Base-by-base conservation (phyloP, 2,329 filamentous ascomycete genomes). In the Ophiostoma ips region DNA sequence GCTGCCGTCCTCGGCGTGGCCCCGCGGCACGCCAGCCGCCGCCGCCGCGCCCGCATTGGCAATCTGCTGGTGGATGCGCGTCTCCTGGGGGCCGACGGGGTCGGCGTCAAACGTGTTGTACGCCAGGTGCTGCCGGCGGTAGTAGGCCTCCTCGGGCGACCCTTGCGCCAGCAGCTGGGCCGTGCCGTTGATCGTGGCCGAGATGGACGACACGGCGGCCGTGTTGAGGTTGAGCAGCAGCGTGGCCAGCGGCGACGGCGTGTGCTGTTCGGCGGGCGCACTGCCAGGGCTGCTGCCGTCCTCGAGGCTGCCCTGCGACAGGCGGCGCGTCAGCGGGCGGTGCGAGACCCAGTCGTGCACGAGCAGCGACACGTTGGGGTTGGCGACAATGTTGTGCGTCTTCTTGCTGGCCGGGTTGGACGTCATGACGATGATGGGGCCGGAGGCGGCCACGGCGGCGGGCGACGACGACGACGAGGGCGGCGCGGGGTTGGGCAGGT, bases 341-440 rank as follows among this genome's bases (percentile, higher is more conserved):
- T 94, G 87, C 1, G 87, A 94, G 52, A 95, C 84, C 92, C 76
- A 98, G 68, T 96, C 92, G 68, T 98, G 92, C 7, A 96, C 92
- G n/a, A 96, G 78, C 12, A 96, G 74, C 3, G 87, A 94, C 55
- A 98, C 88, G 56, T 84, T 83, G 1, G 88, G 84, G 63, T 98
- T 98, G 34, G 76, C 72, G 55, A 83, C 68, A 12, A 96, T 79
- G 64, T 95, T 95, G 58, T 80, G 76, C 30, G 81, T 87, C 68
- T 90, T 92, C 58, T 81, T 83, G 34, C 83, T 87, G 51, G 79
- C 77, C 1, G 82, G 79, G 58, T 87, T 87, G 43, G 84, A 94
- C 50, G 92, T 96, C 84, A 90, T 89, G 72, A 96, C 84, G 62
- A 96, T 94, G 56, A 88, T 84, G n/a, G 87, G 83, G 34, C 33